phyloP scores from a whole-genome alignment of 2,329 filamentous ascomycete genomes.

The Sclerotinia glacialis region DNA sequence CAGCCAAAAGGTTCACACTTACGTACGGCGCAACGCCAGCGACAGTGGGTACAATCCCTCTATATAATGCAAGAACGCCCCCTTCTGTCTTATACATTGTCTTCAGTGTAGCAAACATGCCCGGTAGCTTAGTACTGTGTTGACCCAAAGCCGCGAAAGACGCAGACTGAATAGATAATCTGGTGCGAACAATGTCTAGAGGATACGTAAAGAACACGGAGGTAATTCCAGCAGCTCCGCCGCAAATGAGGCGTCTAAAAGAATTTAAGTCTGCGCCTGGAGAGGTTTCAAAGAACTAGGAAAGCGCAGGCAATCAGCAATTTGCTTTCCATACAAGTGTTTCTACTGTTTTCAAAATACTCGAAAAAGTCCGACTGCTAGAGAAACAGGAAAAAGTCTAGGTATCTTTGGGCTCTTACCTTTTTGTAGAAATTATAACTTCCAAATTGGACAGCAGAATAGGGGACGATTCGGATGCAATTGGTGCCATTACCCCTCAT shows the following conservation, averaged over 20 bases:
- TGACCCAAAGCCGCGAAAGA: conserved; percentile 76
- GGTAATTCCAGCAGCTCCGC: conserved; percentile 88
- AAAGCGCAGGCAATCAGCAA: conserved; percentile 9
- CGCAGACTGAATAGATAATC: conserved; percentile 94
- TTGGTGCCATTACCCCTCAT: conserved; percentile 98
- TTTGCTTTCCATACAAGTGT: neutral
- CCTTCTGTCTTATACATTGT: conserved; percentile 91
- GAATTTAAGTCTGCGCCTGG: conserved; percentile 73
- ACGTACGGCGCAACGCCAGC: conserved; percentile 95
- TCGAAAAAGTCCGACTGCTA: neutral
- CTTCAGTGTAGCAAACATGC: conserved; percentile 84
- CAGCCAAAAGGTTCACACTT: conserved; percentile 34
- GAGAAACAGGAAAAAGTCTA: neutral
- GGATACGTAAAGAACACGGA: conserved; percentile 95
- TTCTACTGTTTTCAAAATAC: neutral
- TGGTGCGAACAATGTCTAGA: conserved; percentile 93
- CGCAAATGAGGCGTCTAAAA: conserved; percentile 77
- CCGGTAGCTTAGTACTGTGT: conserved; percentile 66
- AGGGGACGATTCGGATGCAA: conserved; percentile 96
- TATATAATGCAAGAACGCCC: conserved; percentile 80
- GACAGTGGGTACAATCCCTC: conserved; percentile 89
- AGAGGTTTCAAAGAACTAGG: conserved; percentile 69
- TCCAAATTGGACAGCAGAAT: conserved; percentile 96
- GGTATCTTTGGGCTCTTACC: conserved; percentile 51
- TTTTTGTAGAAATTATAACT: conserved; percentile 97